These are phyloP conservation scores for Suillus cothurnatus DNA, from an alignment of 768 basidiomycete genomes.

Conservation along the genomic window DNA sequence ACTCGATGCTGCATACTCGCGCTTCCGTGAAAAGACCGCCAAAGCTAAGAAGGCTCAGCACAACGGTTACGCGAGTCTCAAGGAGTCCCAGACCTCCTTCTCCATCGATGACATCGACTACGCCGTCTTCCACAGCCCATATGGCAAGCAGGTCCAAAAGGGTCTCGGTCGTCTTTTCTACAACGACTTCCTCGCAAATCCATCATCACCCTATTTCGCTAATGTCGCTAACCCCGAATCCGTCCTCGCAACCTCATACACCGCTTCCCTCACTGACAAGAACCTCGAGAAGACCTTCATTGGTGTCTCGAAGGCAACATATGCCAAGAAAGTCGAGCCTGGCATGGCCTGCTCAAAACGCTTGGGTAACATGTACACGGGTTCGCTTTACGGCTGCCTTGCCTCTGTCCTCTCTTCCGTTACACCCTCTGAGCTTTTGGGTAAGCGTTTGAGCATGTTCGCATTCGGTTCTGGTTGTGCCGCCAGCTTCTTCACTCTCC, in stretches of 20 bases:
- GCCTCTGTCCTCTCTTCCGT: constrained; percentile 81
- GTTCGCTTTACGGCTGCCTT: constrained; percentile 91
- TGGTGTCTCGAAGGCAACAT: constrained; percentile 70
- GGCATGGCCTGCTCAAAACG: constrained; percentile 86
- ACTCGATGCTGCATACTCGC: constrained; percentile 84
- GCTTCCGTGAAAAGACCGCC: constrained; percentile 81
- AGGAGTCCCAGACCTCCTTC: constrained; percentile 54
- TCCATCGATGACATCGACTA: constrained; percentile 88
- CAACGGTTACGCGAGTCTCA: constrained; percentile 38
- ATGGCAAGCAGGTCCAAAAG: constrained; percentile 99
- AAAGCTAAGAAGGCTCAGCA: constrained; percentile 54
- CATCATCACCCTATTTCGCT: constrained; percentile 67
- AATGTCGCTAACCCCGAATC: constrained; percentile 71
- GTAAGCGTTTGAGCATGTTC: constrained; percentile 91
- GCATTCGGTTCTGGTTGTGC: constrained; percentile 97
- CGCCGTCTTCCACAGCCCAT: constrained; percentile 95
- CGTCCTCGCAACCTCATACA: constrained; percentile 65
- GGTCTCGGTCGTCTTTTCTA: constrained; percentile 90
- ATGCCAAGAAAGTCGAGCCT: constrained; percentile 75
- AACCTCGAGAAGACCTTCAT: constrained; percentile 94
- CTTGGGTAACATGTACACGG: constrained; percentile 99
- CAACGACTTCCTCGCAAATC: constrained; percentile 89
- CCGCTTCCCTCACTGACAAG: constrained; percentile 89
- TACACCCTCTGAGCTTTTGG: constrained; percentile 66
- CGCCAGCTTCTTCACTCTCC: constrained; percentile 89